Evolutionary conservation across 2,329 filamentous ascomycete genomes (phyloP), one percentile per base, ranked within the genome.

Genomic region (Fusarium algeriense): DNA sequence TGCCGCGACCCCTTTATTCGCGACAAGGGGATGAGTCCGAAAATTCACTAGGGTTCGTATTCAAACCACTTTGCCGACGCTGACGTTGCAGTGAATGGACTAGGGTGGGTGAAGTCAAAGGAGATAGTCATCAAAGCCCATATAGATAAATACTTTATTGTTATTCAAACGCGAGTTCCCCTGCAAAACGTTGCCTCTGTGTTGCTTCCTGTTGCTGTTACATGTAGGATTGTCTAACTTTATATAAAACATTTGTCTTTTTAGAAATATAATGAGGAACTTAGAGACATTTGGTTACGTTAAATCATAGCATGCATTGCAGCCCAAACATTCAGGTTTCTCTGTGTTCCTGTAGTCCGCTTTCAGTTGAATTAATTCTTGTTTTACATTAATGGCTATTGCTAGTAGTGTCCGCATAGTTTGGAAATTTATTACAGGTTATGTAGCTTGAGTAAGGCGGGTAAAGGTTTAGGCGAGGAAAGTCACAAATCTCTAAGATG

Each of bases 1-100:
- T 45, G 28, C 28, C 37, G 28, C 28, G 28, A 20, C 52, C 38
- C 28, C 23, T 40, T 45, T 44, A 32, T 8, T 32, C 14, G 4
- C n/a, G 52, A 44, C 19, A 55, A 32, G 50, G 23, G n/a, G 1
- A 0, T 23, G 14, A 54, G 45, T 55, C 52, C 52, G 52, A 55
- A 55, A 55, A 55, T 55, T 44, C 38, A 32, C 52, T 11, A 23
- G 15, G 20, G 20, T 20, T 55, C 52, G 52, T 55, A 45, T 45
- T 12, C 17, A 55, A 45, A n/a, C 38, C n/a, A 20, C 12, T 34
- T 45, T 45, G 52, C 38, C 28, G n/a, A 28, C 52, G 37, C 44
- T 3, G 6, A 30, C 15, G 52, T 54, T 54, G 5, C 37, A 45
- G 4, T 26, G 13, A 19, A 7, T 8, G 7, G 28, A n/a, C 19